Base-by-base conservation (phyloP, 2,329 filamentous ascomycete species). In the Emmonsiellopsis sp. region DNA sequence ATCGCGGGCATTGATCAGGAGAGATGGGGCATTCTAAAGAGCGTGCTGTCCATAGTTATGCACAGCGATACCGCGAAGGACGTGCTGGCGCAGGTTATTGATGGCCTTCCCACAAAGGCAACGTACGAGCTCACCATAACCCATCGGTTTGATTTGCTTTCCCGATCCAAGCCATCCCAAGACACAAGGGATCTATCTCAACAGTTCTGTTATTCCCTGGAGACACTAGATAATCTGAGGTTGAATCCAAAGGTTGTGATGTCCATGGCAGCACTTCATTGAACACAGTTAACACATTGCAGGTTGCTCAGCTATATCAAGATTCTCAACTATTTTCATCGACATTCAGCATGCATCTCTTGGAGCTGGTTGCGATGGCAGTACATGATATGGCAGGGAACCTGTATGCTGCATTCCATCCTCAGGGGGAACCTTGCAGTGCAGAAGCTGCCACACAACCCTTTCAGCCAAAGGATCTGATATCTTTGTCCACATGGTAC, bases 291-390 rank as follows among this genome's bases (percentile, higher is more conserved):
- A 34, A 52, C 31, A 37, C 37, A 33, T 14, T 31, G 9, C n/a
- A 52, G 51, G 33, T 14, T 37, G 51, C 51, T 21, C 42, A 46
- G 32, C n/a, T 37, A 39, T 52, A 46, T 36, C 51, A 52, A 27
- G 42, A 14, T 13, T 5, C 11, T 6, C 42, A 13, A n/a, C 36
- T 52, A 6, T 47, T 37, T n/a, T 52, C 51, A 14, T 11, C n/a
- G 1, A 5, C 10, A 5, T 52, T 52, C 42, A 52, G 47, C 31
- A 47, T 52, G 51, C 43, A 52, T 47, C 51, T 52, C n/a, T 42
- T 52, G 8, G 51, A 52, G 21, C 33, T 52, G 14, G 51, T n/a
- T 32, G 43, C 51, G 2, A 37, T 46, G 13, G 51, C 42, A 17
- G 37, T 52, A 11, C 51, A 52, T 46, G 51, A 47, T 6, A 21